phyloP scores from a whole-genome alignment of 345 rosid species.

The Odontarrhena argentea region DNA sequence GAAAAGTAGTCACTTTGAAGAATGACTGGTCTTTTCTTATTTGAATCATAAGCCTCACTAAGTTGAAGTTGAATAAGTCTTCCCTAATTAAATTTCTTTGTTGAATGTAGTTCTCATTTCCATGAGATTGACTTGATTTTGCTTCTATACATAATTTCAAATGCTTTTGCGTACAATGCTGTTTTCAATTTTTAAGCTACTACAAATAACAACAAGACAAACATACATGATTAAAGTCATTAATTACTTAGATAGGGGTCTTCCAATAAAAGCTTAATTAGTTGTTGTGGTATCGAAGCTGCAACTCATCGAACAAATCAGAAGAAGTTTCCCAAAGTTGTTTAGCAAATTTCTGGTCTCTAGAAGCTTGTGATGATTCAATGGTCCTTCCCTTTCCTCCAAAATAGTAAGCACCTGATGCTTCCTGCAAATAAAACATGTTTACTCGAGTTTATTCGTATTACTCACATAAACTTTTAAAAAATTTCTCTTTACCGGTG shows the following conservation, averaged over 20 bases:
- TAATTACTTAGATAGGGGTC: background rate
- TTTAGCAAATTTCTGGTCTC: slow-evolving; percentile 46
- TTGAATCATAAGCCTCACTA: no score
- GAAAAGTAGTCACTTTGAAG: no score
- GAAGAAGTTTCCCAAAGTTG: slow-evolving; percentile 65
- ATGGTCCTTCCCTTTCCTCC: slow-evolving; percentile 80
- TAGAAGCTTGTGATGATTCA: slow-evolving; percentile 57
- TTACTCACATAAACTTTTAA: background rate
- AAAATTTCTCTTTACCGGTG: slow-evolving; percentile 51
- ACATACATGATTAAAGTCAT: background rate
- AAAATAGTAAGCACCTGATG: slow-evolving; percentile 70
- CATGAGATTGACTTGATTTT: no score
- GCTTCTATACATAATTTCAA: no score
- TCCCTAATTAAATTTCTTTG: no score
- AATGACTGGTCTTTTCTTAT: no score
- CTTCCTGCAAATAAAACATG: slow-evolving; percentile 46
- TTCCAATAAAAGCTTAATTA: slow-evolving; percentile 5
- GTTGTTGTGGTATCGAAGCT: slow-evolving; percentile 11
- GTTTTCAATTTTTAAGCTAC: background rate
- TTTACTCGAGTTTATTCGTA: background rate
- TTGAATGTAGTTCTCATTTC: no score
- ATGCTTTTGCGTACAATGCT: no score
- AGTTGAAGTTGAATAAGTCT: no score
- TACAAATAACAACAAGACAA: background rate
- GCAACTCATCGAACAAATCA: slow-evolving; percentile 47